phyloP scores from a whole-genome alignment of 192 early-diverging fungal genomes.

The Phlyctochytrium bullatum region DNA sequence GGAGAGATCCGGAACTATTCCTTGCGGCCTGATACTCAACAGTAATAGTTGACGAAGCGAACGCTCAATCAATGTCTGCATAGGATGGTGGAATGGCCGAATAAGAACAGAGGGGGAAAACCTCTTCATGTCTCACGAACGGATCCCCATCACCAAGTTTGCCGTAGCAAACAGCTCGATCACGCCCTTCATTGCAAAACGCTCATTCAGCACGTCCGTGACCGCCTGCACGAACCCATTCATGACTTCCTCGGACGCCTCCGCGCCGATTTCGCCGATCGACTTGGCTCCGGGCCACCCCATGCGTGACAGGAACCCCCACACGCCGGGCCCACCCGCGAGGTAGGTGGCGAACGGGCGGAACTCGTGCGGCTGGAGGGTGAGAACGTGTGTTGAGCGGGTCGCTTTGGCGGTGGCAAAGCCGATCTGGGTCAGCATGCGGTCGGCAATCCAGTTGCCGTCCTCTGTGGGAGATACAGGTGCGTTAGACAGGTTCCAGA shows the following conservation, averaged over 20 bases:
- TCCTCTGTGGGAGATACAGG: background rate
- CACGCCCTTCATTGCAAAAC: background rate
- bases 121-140: too few relatives aligned
- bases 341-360: conserved; percentile 10
- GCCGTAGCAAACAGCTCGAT: background rate
- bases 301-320: background rate
- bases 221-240: background rate
- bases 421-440: background rate
- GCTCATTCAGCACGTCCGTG: background rate
- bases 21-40: too few relatives aligned
- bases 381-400: background rate
- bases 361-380: background rate
- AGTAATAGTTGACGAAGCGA: too few relatives aligned
- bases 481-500: too few relatives aligned
- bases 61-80: too few relatives aligned
- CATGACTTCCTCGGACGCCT: background rate
- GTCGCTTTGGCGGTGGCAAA: background rate
- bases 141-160: background rate
- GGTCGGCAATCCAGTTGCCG: conserved; percentile 1
- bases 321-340: conserved; percentile 9
- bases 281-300: conserved; percentile 11
- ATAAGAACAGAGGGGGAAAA: too few relatives aligned
- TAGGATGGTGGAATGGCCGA: too few relatives aligned
- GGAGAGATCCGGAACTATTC: too few relatives aligned
- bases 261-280: too few relatives aligned